Base-by-base conservation (phyloP, 129 eudicot species). In the Mikania micrantha region DNA sequence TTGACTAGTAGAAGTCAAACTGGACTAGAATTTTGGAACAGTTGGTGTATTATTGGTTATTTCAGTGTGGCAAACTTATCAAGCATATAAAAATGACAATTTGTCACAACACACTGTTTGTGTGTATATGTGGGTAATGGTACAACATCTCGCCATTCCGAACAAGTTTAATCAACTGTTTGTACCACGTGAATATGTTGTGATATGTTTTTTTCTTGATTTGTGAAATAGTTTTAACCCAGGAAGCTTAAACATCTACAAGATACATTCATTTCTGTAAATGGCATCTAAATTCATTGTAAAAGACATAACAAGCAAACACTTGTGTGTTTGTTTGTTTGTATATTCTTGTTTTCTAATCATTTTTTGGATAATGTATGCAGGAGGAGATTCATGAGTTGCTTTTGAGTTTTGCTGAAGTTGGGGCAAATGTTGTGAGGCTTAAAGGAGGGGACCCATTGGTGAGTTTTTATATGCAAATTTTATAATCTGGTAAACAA, bases 371-470 rank as follows among this genome's bases (percentile, higher is more conserved):
- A 31, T 54, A 38, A 74, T 57, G 45, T 34, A 21, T 66, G 78
- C 80, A 90, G 98, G 98, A 93, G 72, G 98, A 88, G 82, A 93
- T 88, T 54, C 98, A 93, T 70, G 90, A 88, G 77, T 83, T 88
- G 79, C 90, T 88, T 69, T 65, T 93, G 81, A 88, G 92, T 66
- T 86, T 93, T 77, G 96, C 96, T 47, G 96, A 88, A 78, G 98
- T 81, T 58, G 98, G 98, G 39, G 98, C 98, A 11, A 86, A 66
- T 28, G 98, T 93, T 61, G 96, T 93, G 61, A 84, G 98, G 77
- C 92, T 93, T 29, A 93, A 93, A 79, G 98, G 98, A 28, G 98
- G 98, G 11, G 98, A 93, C 76, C 98, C 98, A 1, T 69, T 93
- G 89, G 98, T 93, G 57, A 74, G 92, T 32, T 64, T 59, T 35